Evolutionary conservation across 495 filamentous ascomycete species (phyloP), one percentile per base, ranked within the genome.

Genomic region (Lentithecium fluviatile): DNA sequence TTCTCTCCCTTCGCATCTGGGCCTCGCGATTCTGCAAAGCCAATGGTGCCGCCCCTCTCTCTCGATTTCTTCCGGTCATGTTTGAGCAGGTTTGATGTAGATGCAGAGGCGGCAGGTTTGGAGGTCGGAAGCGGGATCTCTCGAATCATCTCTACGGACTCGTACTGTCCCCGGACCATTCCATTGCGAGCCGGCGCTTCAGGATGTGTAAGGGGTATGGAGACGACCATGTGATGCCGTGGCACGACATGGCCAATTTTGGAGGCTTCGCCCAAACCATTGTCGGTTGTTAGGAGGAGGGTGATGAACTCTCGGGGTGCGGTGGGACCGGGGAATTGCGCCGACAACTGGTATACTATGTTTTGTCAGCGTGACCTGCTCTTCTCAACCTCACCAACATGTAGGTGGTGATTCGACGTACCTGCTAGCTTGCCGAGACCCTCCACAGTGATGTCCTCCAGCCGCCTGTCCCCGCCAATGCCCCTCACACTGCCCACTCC

Each of bases 111-210:
- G 32, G 42, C 29, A 32, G 29, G 5, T 55, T 68, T 73, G 23
- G 46, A 60, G 10, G 64, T 49, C 36, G 71, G 15, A 58, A 77
- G 74, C 0, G 85, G 85, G 25, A 96, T 79, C 75, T 97, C 94
- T 40, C 94, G 80, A 52, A 97, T 89, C 54, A 96, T 81, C 71
- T 97, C 93, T 21, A 97, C 87, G 13, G 87, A 91, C 76, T 97
- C 92, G 73, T 96, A 97, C 57, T 86, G 78, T 0, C 92, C 94
- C 15, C 91, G 78, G 52, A 95, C 86, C 66, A 88, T 91, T 8
- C 87, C 87, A 57, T 83, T 70, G 19, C 85, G 77, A 12, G 79
- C 79, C 3, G 84, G 84, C 19, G 85, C 85, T 56, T 88, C 85
- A 0, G 84, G 83, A 74, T 96, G 93, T 25, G 75, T 74, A 69